These are phyloP conservation scores for Zygoascus biomembranicola DNA, from an alignment of 805 yeast species.

Conservation along the genomic window DNA sequence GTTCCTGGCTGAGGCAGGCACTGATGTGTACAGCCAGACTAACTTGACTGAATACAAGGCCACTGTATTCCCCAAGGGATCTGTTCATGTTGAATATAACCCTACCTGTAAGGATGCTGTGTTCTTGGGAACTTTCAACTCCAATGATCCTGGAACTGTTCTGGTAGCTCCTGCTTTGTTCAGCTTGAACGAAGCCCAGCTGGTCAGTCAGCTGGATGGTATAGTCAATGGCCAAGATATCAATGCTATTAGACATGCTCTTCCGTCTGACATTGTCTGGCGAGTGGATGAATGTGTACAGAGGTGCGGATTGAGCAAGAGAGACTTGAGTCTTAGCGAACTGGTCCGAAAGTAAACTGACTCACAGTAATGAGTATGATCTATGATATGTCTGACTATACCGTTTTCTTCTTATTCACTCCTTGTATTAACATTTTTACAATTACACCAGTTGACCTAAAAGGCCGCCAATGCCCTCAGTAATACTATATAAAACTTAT, in stretches of 20 bases:
- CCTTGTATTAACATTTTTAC: too few relatives aligned
- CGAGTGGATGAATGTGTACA: conserved; percentile 10
- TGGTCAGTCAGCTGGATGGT: conserved; percentile 10
- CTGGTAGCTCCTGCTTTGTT: conserved; percentile 13
- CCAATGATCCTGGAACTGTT: conserved; percentile 14
- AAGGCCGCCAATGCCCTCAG: too few relatives aligned
- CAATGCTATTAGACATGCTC: conserved; percentile 4
- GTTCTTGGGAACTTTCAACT: conserved; percentile 13
- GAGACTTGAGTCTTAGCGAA: not conserved
- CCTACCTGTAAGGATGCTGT: conserved; percentile 13
- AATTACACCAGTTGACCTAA: too few relatives aligned
- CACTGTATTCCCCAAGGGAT: conserved; percentile 14
- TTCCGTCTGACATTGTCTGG: conserved; percentile 12
- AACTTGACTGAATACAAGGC: conserved; percentile 7
- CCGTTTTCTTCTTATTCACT: too few relatives aligned
- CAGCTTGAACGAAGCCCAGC: conserved; percentile 10
- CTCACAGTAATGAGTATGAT: too few relatives aligned
- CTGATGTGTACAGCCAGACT: conserved; percentile 7
- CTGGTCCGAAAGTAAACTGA: not conserved
- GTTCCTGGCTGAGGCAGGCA: conserved; percentile 15
- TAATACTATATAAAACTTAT: too few relatives aligned
- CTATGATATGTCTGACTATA: too few relatives aligned
- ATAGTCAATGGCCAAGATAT: conserved; percentile 8
- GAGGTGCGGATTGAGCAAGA: conserved; percentile 4
- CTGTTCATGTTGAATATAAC: conserved; percentile 15